phyloP scores from a whole-genome alignment of 805 yeast genomes.

The Yamadazyma tumulicola region DNA sequence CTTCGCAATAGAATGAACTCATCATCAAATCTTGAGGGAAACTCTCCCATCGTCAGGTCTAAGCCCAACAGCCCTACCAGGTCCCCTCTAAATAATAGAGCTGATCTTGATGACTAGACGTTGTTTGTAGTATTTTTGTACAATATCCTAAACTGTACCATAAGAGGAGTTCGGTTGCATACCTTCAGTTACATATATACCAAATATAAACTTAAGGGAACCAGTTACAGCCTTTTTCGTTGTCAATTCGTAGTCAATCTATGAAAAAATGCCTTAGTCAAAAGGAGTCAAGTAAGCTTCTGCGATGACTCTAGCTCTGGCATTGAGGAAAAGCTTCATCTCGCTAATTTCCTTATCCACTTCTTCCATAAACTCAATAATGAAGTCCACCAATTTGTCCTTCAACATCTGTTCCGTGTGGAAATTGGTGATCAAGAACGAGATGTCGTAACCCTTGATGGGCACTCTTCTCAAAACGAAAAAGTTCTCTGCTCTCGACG shows the following conservation, averaged over 20 bases:
- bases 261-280: no score
- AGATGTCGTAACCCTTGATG: constrained; percentile 85
- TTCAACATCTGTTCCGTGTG: constrained; percentile 96
- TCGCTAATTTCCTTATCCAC: constrained; percentile 98
- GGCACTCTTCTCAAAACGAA: constrained; percentile 89
- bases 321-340: constrained; percentile 94
- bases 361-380: constrained; percentile 98
- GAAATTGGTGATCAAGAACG: constrained; percentile 87
- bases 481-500: constrained; percentile 94
- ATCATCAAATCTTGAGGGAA: background rate
- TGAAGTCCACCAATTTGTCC: constrained; percentile 91
- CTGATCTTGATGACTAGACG: constrained; percentile 6
- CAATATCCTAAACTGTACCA: background rate
- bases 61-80: constrained; percentile 18
- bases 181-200: no score
- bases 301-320: constrained; percentile 96
- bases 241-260: no score
- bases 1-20: constrained; percentile 1
- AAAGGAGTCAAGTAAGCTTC: constrained; percentile 92
- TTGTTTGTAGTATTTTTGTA: background rate
- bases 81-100: constrained; percentile 14
- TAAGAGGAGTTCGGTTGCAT: background rate
- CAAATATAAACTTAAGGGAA: no score
- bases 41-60: constrained; percentile 9
- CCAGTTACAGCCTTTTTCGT: no score